These are phyloP conservation scores for Euclidium syriacum DNA, from an alignment of 345 rosid genomes.

Conservation along the genomic window DNA sequence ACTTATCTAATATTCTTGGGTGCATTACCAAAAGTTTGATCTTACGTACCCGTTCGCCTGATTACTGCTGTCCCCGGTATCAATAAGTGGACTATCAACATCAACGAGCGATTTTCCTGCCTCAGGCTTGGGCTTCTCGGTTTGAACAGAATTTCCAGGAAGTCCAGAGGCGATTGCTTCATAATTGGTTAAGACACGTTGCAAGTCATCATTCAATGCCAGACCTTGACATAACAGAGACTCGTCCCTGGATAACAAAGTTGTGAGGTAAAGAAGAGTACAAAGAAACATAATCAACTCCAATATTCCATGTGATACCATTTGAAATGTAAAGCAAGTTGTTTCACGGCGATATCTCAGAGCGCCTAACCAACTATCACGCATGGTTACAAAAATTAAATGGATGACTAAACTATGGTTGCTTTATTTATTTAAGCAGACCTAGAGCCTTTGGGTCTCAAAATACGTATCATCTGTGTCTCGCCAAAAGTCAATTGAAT, in stretches of 20 bases:
- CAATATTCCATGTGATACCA: neutral
- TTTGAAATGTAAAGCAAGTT: neutral
- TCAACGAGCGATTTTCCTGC: constrained; percentile 50
- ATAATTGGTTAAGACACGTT: constrained; percentile 82
- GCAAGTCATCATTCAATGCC: constrained; percentile 93
- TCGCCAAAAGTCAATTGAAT: neutral
- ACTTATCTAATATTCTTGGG: neutral
- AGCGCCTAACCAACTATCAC: neutral
- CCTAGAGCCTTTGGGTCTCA: neutral
- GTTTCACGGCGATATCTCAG: neutral
- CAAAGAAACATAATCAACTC: constrained; percentile 1
- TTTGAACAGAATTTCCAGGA: constrained; percentile 43
- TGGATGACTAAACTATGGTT: neutral
- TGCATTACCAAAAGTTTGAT: constrained; percentile 9
- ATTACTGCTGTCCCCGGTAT: constrained; percentile 59
- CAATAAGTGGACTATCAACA: constrained; percentile 66
- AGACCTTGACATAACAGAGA: constrained; percentile 87
- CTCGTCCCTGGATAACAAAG: constrained; percentile 67
- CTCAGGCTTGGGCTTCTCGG: constrained; percentile 50
- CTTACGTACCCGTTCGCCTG: constrained; percentile 34
- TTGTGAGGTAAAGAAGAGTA: constrained; percentile 2
- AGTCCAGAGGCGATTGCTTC: constrained; percentile 66
- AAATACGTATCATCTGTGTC: neutral
- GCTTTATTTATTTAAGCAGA: neutral
- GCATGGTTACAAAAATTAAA: neutral